A percentile compares a stretch with the other conserved stretches of the same genome.
These are phyloP conservation scores for Akanthomyces uredinophilus DNA, from an alignment of 2,329 filamentous ascomycete species.

Conservation along the genomic window DNA sequence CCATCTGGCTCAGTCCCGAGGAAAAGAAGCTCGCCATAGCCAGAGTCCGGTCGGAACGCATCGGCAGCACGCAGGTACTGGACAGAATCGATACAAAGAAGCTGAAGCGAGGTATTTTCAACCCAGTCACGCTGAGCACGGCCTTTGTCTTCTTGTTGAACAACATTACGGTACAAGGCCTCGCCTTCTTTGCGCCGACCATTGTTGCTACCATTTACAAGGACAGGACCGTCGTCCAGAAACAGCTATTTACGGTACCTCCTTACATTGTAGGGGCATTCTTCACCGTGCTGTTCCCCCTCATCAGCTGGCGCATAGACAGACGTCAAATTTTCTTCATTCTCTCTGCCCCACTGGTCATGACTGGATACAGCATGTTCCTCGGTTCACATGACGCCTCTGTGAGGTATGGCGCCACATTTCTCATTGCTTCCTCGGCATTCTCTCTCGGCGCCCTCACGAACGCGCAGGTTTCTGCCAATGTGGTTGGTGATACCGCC, in stretches of 20 bases:
- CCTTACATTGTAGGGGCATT: conserved; percentile 65
- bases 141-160: conserved; percentile 57
- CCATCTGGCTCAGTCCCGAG: conserved; percentile 58
- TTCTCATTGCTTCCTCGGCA: conserved; percentile 60
- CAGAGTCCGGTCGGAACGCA: conserved; percentile 63
- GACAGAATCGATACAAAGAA: conserved; percentile 58
- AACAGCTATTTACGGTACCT: conserved; percentile 67
- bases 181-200: conserved; percentile 65
- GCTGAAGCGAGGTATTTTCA: conserved; percentile 56
- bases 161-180: conserved; percentile 66
- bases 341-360: conserved; percentile 55
- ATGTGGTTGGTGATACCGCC: conserved; percentile 67
- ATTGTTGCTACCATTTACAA: conserved; percentile 66
- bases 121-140: conserved; percentile 53
- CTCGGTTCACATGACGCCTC: conserved; percentile 46
- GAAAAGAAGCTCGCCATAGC: conserved; percentile 64
- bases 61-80: conserved; percentile 57
- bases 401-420: conserved; percentile 65
- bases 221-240: conserved; percentile 45
- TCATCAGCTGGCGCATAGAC: conserved; percentile 57
- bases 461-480: conserved; percentile 64
- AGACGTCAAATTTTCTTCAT: conserved; percentile 57
- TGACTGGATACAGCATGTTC: conserved; percentile 68
- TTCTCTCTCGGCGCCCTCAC: conserved; percentile 60
- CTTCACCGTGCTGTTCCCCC: conserved; percentile 58